Conservation (phyloP, 805 yeast species). For the Saturnispora bothae region DNA sequence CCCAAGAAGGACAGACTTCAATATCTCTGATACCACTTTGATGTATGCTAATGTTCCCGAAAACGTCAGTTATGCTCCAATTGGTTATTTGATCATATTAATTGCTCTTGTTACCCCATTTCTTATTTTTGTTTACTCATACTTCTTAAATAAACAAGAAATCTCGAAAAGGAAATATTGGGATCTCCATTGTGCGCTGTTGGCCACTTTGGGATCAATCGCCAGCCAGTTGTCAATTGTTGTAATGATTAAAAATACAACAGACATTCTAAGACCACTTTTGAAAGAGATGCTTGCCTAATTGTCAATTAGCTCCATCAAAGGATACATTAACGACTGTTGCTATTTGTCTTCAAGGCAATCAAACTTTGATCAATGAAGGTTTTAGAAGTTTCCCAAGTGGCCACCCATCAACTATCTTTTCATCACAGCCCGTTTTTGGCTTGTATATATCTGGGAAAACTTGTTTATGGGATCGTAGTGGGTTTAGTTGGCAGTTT, state of each 20-base stretch:
- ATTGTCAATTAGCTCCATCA: conserved; percentile 22
- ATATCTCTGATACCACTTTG: conserved; percentile 24
- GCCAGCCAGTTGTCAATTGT: conserved; percentile 31
- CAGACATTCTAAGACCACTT: conserved; percentile 30
- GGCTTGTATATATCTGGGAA: conserved; percentile 27
- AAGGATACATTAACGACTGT: conserved; percentile 31
- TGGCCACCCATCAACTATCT: conserved; percentile 44
- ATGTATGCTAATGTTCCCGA: conserved; percentile 30
- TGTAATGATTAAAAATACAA: conserved; percentile 35
- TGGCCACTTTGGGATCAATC: conserved; percentile 30
- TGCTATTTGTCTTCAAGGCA: conserved; percentile 34
- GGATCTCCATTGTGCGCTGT: conserved; percentile 31
- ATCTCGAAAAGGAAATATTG: conserved; percentile 23
- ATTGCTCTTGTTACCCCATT: conserved; percentile 27
- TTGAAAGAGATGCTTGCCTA: conserved; percentile 38
- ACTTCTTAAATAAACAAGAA: conserved; percentile 11
- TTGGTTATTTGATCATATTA: conserved; percentile 24
- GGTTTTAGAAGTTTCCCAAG: conserved; percentile 52
- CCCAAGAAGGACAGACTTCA: conserved; percentile 34
- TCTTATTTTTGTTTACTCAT: conserved; percentile 18
- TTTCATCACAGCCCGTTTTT: conserved; percentile 34
- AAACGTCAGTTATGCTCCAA: conserved; percentile 24
- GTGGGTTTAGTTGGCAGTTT: conserved; percentile 28
- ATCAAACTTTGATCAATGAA: conserved; percentile 30
- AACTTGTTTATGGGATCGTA: conserved; percentile 20